Evolutionary conservation across 2,329 filamentous ascomycete species (phyloP), one percentile per base, ranked within the genome.

Genomic region (Xylariomycetidae sp.): DNA sequence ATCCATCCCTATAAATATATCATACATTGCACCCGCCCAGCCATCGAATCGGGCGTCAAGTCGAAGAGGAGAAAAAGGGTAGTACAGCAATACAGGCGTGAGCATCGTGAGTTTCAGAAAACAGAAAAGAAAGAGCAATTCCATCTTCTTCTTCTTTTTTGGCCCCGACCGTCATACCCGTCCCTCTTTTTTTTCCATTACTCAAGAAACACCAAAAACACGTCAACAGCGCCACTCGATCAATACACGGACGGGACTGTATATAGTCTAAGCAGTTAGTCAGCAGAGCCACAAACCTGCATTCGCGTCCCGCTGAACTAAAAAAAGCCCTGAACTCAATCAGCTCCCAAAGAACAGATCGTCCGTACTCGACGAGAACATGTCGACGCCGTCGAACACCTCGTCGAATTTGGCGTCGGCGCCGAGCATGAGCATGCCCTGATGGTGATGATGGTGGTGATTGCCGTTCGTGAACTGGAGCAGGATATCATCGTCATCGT

Each of bases 331-430:
- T n/a, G n/a, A n/a, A n/a, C n/a, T n/a, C n/a, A n/a, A n/a, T n/a
- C n/a, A n/a, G 42, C 44, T 61, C 32, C 64, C 62, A 47, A 74
- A 77, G 47, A 76, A 73, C 35, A 74, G 58, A 40, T 75, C 71
- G 35, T 72, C 69, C 39, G 58, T 63, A 42, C 63, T 62, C 17
- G 60, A 64, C 18, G 60, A 64, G 44, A 76, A 74, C 68, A 77
- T 70, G 52, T 61, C 61, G 19, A 69, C 66, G 36, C 60, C 63
- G 39, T 72, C 66, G 34, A 69, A 72, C 27, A 70, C 68, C 27
- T 76, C 72, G 33, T 74, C 71, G 46, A 72, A 74, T 54, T 74
- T 74, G 56, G 56, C 41, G 20, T 51, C 51, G 7, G 49, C 39
- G 36, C 42, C 62, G 48, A 71, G 63, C 59, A 71, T 64, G 32